phyloP scores from a whole-genome alignment of 768 basidiomycete genomes.

The Neoboletus magnificus region DNA sequence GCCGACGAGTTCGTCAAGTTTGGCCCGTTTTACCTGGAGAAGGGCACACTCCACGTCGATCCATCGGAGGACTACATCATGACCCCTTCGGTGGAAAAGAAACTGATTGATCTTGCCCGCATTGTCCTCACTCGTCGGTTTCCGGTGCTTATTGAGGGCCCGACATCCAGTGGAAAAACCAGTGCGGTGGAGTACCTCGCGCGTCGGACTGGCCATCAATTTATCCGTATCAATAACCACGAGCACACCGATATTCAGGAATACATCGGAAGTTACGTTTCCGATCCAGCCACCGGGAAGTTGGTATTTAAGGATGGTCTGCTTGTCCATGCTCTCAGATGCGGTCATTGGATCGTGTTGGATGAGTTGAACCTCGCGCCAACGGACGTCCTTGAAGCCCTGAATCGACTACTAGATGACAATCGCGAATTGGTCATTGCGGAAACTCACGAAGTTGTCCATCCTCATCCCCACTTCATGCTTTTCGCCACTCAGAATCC shows the following conservation, averaged over 20 bases:
- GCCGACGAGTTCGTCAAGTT: slow-evolving; percentile 70
- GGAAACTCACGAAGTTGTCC: slow-evolving; percentile 92
- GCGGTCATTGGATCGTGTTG: slow-evolving; percentile 96
- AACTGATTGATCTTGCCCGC: slow-evolving; percentile 91
- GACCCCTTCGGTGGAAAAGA: slow-evolving; percentile 91
- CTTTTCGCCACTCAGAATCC: slow-evolving; percentile 99
- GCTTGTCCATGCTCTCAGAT: slow-evolving; percentile 84
- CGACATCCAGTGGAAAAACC: slow-evolving; percentile 97
- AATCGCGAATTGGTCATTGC: slow-evolving; percentile 95
- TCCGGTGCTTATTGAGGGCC: slow-evolving; percentile 95
- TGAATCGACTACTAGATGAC: slow-evolving; percentile 95
- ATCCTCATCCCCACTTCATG: slow-evolving; percentile 94
- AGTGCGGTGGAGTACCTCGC: slow-evolving; percentile 96
- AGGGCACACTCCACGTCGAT: slow-evolving; percentile 65
- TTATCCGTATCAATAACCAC: slow-evolving; percentile 98
- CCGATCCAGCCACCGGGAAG: slow-evolving; percentile 90
- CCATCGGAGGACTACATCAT: slow-evolving; percentile 82
- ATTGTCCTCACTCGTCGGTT: slow-evolving; percentile 86
- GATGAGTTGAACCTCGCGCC: slow-evolving; percentile 98
- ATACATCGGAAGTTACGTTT: slow-evolving; percentile 94
- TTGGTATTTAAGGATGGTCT: slow-evolving; percentile 93
- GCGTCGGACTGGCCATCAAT: slow-evolving; percentile 86
- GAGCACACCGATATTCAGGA: slow-evolving; percentile 99
- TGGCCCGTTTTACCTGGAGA: slow-evolving; percentile 88
- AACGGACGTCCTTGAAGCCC: slow-evolving; percentile 94